A percentile compares a stretch with the other conserved stretches of the same genome.
Evolutionary conservation across 2,329 filamentous ascomycete genomes (phyloP).

Genomic region (Chalaropsis ovoidea): DNA sequence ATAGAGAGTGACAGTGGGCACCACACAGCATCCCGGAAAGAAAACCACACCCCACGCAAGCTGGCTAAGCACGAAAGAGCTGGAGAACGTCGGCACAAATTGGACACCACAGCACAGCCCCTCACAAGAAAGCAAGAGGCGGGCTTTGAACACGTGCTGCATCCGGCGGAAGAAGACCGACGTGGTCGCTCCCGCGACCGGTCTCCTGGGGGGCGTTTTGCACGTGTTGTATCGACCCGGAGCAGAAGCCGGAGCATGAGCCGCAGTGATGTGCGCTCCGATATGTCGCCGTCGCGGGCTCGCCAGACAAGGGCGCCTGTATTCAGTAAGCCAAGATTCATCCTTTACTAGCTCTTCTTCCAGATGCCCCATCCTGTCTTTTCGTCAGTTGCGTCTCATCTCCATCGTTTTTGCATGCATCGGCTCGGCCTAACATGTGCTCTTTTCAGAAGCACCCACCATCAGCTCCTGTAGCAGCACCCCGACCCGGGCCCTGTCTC

Average conservation of each 20-base stretch:
- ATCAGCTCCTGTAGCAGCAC: slow-evolving; percentile 12
- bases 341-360: not conserved
- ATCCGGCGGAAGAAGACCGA: slow-evolving; percentile 5
- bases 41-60: slow-evolving; percentile 47
- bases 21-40: slow-evolving; percentile 28
- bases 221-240: slow-evolving; percentile 25
- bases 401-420: not conserved
- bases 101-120: slow-evolving; percentile 12
- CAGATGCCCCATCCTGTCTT: not conserved
- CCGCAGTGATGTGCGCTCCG: not conserved
- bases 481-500: slow-evolving; percentile 6
- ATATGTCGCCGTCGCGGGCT: slow-evolving; percentile 14
- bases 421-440: slow-evolving; percentile 18
- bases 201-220: not conserved
- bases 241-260: slow-evolving; percentile 29
- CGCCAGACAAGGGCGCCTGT: not conserved
- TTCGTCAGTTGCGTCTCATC: not conserved
- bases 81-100: slow-evolving; percentile 23
- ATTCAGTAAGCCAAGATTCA: slow-evolving; percentile 20
- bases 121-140: not conserved
- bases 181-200: not conserved
- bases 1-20: slow-evolving; percentile 32
- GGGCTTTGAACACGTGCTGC: not conserved
- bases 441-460: slow-evolving; percentile 18
- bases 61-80: slow-evolving; percentile 34